Evolutionary conservation across 2,329 filamentous ascomycete genomes (phyloP).

Genomic region (Fusarium nisikadoi): DNA sequence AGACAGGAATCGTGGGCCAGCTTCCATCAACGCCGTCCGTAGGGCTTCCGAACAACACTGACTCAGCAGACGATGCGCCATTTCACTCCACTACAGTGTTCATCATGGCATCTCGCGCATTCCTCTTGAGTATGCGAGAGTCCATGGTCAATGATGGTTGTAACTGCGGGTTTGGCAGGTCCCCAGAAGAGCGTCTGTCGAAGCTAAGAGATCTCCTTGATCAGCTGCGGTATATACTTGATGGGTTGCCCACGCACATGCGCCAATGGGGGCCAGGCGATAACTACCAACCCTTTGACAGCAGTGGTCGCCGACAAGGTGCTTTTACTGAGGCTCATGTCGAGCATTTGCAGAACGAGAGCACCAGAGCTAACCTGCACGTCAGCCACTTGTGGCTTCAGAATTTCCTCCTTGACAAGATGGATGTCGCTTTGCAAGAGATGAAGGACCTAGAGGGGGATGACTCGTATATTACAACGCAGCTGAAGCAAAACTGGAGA

Average conservation of each 20-base stretch:
- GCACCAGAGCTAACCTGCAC: background rate
- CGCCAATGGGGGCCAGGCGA: background rate
- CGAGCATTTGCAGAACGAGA: background rate
- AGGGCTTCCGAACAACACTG: background rate
- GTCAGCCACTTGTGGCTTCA: background rate
- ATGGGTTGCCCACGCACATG: background rate
- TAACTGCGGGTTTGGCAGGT: background rate
- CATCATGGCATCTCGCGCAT: conserved; percentile 1
- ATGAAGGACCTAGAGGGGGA: background rate
- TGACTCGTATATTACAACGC: background rate
- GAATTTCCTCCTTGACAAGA: background rate
- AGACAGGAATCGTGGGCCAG: background rate
- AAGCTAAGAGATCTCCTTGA: background rate
- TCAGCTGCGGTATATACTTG: background rate
- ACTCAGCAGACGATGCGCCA: background rate
- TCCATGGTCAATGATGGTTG: conserved; percentile 5
- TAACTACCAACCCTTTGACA: background rate
- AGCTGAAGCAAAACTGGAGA: background rate
- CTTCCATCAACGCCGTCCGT: background rate
- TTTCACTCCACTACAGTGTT: background rate
- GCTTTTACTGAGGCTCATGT: background rate
- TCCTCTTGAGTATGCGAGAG: background rate
- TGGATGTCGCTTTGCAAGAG: background rate
- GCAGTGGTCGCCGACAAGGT: rapidly evolving
- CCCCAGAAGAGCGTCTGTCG: background rate